These are phyloP conservation scores for Candida tropicalis DNA, from an alignment of 1,139 yeast species.

Conservation along the genomic window DNA sequence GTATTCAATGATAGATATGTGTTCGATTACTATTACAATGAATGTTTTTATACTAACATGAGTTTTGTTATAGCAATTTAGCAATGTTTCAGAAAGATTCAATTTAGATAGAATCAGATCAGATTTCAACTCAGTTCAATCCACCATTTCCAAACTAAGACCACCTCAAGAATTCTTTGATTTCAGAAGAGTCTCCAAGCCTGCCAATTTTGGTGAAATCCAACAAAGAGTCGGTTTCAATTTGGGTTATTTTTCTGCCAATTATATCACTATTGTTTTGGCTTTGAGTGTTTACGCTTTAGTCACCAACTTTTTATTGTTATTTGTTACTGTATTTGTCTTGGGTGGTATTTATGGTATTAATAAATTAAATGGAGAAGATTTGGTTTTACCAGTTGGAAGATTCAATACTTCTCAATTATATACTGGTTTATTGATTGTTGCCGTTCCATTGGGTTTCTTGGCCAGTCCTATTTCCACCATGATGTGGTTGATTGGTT, in stretches of 20 bases:
- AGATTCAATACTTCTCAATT: slow-evolving; percentile 79
- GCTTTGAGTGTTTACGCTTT: slow-evolving; percentile 59
- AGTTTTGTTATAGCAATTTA: slow-evolving; percentile 12
- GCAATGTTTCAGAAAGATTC: slow-evolving; percentile 46
- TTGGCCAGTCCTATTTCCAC: slow-evolving; percentile 94
- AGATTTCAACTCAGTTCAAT: slow-evolving; percentile 49
- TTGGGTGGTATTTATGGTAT: slow-evolving; percentile 79
- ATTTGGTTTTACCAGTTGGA: slow-evolving; percentile 70
- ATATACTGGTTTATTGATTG: slow-evolving; percentile 79
- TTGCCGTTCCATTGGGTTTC: slow-evolving; percentile 86
- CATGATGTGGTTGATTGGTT: slow-evolving; percentile 95
- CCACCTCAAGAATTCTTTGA: slow-evolving; percentile 96
- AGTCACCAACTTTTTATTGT: slow-evolving; percentile 77
- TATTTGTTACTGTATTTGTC: slow-evolving; percentile 76
- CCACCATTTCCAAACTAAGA: slow-evolving; percentile 70
- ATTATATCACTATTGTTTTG: slow-evolving; percentile 78
- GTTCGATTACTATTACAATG: too few relatives aligned
- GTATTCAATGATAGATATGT: slow-evolving; percentile 5
- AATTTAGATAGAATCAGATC: slow-evolving; percentile 53
- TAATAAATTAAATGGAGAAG: slow-evolving; percentile 76
- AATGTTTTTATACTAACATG: too few relatives aligned
- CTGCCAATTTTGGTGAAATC: slow-evolving; percentile 83
- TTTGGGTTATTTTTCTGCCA: slow-evolving; percentile 83
- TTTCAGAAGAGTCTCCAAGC: slow-evolving; percentile 84
- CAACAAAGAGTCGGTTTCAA: slow-evolving; percentile 89